Evolutionary conservation across 768 basidiomycete genomes (phyloP).

Genomic region (Macrolepiota fuliginosa): DNA sequence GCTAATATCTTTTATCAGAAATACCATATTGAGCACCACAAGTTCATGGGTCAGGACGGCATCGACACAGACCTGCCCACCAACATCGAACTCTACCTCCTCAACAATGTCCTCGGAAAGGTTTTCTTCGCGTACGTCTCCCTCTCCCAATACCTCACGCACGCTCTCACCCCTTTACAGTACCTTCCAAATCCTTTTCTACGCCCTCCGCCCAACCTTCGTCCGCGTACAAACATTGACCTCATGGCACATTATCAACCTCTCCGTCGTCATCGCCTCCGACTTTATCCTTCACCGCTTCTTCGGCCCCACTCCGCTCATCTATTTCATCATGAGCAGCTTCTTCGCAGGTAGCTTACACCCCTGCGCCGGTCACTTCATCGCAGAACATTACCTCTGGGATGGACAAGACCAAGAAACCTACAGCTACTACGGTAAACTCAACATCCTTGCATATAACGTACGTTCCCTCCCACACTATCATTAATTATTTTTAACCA

Average conservation of each 20-base stretch:
- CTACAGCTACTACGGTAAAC: conserved; percentile 91
- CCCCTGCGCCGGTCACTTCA: conserved; percentile 96
- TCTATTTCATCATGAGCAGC: conserved; percentile 85
- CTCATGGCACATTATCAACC: conserved; percentile 82
- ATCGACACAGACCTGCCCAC: conserved; percentile 96
- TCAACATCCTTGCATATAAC: conserved; percentile 92
- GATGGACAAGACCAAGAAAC: conserved; percentile 93
- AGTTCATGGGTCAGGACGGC: conserved; percentile 92
- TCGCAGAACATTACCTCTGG: conserved; percentile 96
- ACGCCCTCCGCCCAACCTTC: conserved; percentile 93
- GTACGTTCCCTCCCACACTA: conserved; percentile 42
- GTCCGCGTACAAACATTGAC: conserved; percentile 82
- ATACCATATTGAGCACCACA: conserved; percentile 97
- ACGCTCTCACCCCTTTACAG: conserved; percentile 34
- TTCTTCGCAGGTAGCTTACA: conserved; percentile 98
- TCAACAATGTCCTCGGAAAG: conserved; percentile 97
- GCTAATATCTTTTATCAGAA: conserved; percentile 41
- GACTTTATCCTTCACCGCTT: conserved; percentile 61
- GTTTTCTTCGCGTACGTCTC: conserved; percentile 90
- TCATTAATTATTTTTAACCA: not conserved
- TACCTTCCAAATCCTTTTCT: conserved; percentile 97
- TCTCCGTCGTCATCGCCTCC: conserved; percentile 65
- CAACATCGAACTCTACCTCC: conserved; percentile 72
- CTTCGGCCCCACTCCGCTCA: conserved; percentile 46
- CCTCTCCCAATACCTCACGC: conserved; percentile 21